Base-by-base conservation (phyloP, 495 filamentous ascomycete genomes). In the Hypoxylon rickii region DNA sequence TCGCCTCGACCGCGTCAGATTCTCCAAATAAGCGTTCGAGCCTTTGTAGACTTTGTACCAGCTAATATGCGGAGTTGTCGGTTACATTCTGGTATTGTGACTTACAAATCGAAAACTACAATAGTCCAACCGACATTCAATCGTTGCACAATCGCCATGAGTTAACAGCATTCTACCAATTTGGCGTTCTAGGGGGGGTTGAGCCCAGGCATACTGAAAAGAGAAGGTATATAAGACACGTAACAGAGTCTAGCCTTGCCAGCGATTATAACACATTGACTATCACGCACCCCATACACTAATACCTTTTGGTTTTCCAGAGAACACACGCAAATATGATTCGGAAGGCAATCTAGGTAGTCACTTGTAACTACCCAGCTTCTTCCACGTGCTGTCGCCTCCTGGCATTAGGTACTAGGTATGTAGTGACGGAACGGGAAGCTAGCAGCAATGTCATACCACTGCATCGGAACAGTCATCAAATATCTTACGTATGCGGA, bases 401-500 rank as follows among this genome's bases (percentile, higher is more conserved):
- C 38, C 37, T 37, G 29, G 49, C 26, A 45, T 24, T 44, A 33
- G n/a, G n/a, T n/a, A n/a, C n/a, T n/a, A n/a, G n/a, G n/a, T n/a
- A n/a, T n/a, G n/a, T n/a, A n/a, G 36, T 33, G 36, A 52, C 48
- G 21, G 47, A 57, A 53, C 15, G 43, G 48, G 47, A 57, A 62
- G 47, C 48, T 52, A 33, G 53, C 38, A 45, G 16, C 39, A 51
- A 47, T 49, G 45, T 57, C 47, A 57, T 60, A 53, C 44, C 49
- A 60, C 39, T 39, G 17, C 29, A 45, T 52, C 44, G 39, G 39
- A 54, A 54, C 36, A 63, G 53, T 63, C 48, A 63, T 50, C 49
- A 57, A 51, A 51, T 46, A 53, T 54, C 53, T 63, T 54, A 63
- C 59, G 39, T 49, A 57, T 57, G 33, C 19, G 21, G 34, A 50